Base-by-base conservation (phyloP, 2,329 filamentous ascomycete genomes). In the Elsinoe perseae region DNA sequence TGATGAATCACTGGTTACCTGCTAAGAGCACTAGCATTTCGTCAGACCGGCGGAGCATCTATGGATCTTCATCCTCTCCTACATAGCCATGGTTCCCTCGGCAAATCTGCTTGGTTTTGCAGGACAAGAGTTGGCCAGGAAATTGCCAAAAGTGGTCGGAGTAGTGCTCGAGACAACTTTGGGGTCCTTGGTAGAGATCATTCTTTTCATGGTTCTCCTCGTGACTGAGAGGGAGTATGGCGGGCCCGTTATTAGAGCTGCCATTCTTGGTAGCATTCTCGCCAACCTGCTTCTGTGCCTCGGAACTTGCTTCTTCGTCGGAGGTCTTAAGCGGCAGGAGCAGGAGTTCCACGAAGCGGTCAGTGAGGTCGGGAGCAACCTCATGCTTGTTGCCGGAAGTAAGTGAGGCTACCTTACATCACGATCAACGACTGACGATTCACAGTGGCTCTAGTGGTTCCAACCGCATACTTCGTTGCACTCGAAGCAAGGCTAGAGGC, bases 271-370 rank as follows among this genome's bases (percentile, higher is more conserved):
- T 16, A 91, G 86, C 0, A 85, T 95, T 40, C 70, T 95, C 28
- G 88, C 89, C 10, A 95, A 89, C 27, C 79, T 93, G 73, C 72
- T 95, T 44, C 76, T 95, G 4, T 95, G 89, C 64, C 72, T 93
- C n/a, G 89, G 89, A 0, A 66, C 86, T 53, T 93, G 87, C 69
- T 95, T 95, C 75, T 84, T 92, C 62, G 79, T 84, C 21, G 87
- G 87, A 30, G 89, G 89, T 12, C 65, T 92, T 44, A 75, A 78
- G 56, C 81, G 83, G 28, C 77, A 86, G 9, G 82, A 87, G 63
- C 80, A 89, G 64, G 77, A 74, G 7, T 93, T 93, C 66, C 84
- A 86, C 66, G 83, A 87, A 60, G 83, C 84, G 4, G 81, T 95
- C 60, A 87, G 83, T 64, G 89, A 95, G 70, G 86, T 87, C 5